These are phyloP conservation scores for Lolium rigidum DNA, from an alignment of 176 grass and related monocot species.

Conservation along the genomic window DNA sequence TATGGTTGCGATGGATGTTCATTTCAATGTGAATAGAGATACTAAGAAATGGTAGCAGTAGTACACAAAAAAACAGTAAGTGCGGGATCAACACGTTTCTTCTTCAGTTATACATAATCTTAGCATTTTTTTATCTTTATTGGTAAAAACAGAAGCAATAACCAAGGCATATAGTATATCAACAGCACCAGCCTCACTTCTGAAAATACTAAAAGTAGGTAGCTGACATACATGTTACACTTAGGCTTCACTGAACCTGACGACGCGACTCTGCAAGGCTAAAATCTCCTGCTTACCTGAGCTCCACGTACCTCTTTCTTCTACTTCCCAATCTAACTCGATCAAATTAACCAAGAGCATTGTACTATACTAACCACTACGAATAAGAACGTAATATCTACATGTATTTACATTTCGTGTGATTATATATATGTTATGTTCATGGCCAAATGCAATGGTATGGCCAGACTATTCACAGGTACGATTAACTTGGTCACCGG, in stretches of 20 bases:
- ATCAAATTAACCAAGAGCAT: background rate
- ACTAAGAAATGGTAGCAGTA: background rate
- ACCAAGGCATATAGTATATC: background rate
- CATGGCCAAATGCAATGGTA: background rate
- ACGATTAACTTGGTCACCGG: background rate
- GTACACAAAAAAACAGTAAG: background rate
- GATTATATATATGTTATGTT: background rate
- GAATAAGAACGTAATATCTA: background rate
- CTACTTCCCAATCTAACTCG: background rate
- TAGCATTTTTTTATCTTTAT: background rate
- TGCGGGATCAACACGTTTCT: background rate
- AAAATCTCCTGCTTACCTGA: background rate
- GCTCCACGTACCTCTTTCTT: background rate
- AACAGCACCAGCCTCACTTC: background rate
- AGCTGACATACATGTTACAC: background rate
- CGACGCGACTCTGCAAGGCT: background rate
- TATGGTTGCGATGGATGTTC: no score
- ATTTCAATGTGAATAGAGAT: no score
- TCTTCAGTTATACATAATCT: background rate
- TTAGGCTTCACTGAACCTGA: background rate
- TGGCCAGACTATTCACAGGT: background rate
- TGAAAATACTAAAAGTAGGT: background rate
- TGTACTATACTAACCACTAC: background rate
- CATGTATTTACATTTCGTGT: slow-evolving; percentile 36
- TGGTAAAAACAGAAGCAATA: background rate